A percentile compares a stretch with the other conserved stretches of the same genome.
Evolutionary conservation across 225 moss, liverwort and hornwort genomes (phyloP).

Genomic region (Asterella californica): DNA sequence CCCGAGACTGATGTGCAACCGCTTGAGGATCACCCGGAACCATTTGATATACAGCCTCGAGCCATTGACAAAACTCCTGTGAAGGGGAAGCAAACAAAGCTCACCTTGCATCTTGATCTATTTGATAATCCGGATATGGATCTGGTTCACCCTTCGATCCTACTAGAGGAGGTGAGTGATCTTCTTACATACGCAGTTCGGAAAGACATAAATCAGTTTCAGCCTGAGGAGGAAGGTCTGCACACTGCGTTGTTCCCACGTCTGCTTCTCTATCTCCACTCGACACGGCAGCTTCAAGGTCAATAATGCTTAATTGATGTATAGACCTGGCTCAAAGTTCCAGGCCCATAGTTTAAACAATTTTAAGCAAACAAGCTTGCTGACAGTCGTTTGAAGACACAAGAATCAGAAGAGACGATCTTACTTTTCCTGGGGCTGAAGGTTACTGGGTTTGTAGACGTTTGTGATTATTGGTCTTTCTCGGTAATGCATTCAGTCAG

Average conservation of each 20-base stretch:
- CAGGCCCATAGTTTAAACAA: too few species aligned
- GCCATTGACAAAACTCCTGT: constrained; percentile 32
- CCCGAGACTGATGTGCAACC: constrained; percentile 60
- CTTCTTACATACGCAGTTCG: background rate
- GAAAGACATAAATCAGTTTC: background rate
- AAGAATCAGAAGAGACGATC: too few species aligned
- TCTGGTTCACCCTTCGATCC: constrained; percentile 53
- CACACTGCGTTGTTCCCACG: background rate
- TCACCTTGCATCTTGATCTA: constrained; percentile 60
- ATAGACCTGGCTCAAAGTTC: too few species aligned
- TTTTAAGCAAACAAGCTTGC: too few species aligned
- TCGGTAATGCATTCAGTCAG: background rate
- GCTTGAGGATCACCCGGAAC: constrained; percentile 31
- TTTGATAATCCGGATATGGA: constrained; percentile 82
- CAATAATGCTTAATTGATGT: too few species aligned
- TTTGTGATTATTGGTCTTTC: background rate
- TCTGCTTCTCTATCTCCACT: background rate
- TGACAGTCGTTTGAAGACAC: too few species aligned
- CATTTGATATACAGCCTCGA: constrained; percentile 29
- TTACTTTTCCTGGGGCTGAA: too few species aligned
- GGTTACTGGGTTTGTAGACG: too few species aligned
- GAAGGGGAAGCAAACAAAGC: constrained; percentile 35
- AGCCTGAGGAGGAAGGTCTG: background rate
- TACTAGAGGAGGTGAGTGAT: constrained; percentile 55
- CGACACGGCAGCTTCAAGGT: background rate